Percentiles rank a stretch among this genome's conserved stretches.
Conservation (phyloP, 768 basidiomycete species). For the Panaeolus papilionaceus region DNA sequence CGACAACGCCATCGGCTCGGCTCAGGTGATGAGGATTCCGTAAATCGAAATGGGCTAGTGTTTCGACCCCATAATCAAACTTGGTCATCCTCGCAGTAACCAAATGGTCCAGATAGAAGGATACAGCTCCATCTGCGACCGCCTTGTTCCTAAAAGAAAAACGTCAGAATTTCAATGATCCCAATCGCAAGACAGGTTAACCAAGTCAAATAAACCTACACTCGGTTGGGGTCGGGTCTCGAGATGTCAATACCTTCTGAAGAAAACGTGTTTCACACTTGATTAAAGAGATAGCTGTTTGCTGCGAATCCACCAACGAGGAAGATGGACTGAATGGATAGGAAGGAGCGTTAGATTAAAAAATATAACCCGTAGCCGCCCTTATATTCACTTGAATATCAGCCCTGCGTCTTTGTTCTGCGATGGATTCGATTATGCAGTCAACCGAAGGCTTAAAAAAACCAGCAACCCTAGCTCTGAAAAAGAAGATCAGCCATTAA, state of each 20-base stretch:
- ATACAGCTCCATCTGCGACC: slow-evolving; percentile 33
- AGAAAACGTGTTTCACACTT: slow-evolving; percentile 43
- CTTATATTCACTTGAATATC: slow-evolving; percentile 37
- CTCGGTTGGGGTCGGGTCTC: slow-evolving; percentile 52
- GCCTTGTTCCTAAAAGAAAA: slow-evolving; percentile 21
- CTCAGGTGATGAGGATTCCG: neutral
- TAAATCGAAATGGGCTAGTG: too few relatives aligned
- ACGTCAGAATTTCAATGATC: too few relatives aligned
- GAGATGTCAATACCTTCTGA: slow-evolving; percentile 42
- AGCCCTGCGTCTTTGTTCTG: slow-evolving; percentile 23
- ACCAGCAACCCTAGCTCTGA: slow-evolving; percentile 34
- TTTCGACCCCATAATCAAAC: slow-evolving; percentile 24
- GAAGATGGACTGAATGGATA: slow-evolving; percentile 37
- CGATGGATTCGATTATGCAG: slow-evolving; percentile 35
- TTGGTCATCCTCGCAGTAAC: slow-evolving; percentile 27
- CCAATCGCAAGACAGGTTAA: too few relatives aligned
- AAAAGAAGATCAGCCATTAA: neutral
- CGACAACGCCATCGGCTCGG: neutral
- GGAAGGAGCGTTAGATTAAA: too few relatives aligned
- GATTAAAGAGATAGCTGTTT: slow-evolving; percentile 53
- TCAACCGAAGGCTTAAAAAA: slow-evolving; percentile 42
- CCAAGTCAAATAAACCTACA: slow-evolving; percentile 38
- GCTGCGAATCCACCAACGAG: slow-evolving; percentile 63
- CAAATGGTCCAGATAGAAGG: slow-evolving; percentile 30
- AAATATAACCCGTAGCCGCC: too few relatives aligned